Base-by-base conservation (phyloP, 306 rosid species). In the Gillenia trifoliata region DNA sequence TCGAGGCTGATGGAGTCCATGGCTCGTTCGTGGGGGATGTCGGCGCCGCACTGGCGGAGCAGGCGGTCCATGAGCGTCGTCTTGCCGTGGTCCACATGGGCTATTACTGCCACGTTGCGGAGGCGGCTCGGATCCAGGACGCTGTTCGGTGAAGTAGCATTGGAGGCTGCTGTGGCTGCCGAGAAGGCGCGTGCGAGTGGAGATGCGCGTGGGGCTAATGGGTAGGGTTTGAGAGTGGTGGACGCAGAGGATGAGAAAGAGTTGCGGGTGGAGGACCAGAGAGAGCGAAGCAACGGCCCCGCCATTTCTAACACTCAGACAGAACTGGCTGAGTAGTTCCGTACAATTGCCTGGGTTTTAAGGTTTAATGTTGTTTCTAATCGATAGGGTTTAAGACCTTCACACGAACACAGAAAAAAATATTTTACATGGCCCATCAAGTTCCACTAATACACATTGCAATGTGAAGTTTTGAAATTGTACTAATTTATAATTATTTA, bases 21-120 rank as follows among this genome's bases (percentile, higher is more conserved):
- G 74, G 95, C 97, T 57, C 97, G 97, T 77, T 94, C 99, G 77
- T 94, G 99, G 15, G 97, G 99, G 52, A 94, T 90, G 71, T 90
- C 93, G 22, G 96, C 97, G 63, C 99, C 97, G 73, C 99, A 94
- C 97, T 94, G 99, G 71, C 97, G 91, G 74, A 94, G 97, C 40
- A 94, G 90, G 25, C 99, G 96, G 79, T 94, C 97, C 99, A 91
- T 94, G 77, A 94, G 99, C 8, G 99, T 94, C 61, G 99, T 94
- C 89, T 94, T 94, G 41, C 97, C 97, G 65, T 94, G 99, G 85
- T 94, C 99, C 30, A 94, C 99, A 78, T 94, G 99, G 2, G 97
- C 97, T 19, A 94, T 94, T 20, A 94, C 97, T 0, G 97, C 99
- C 55, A 94, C 97, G 87, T 94, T 94, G 7, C 99, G 96, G 76